Base-by-base conservation (phyloP, 495 filamentous ascomycete genomes). In the Aspergillus bertholletiae region DNA sequence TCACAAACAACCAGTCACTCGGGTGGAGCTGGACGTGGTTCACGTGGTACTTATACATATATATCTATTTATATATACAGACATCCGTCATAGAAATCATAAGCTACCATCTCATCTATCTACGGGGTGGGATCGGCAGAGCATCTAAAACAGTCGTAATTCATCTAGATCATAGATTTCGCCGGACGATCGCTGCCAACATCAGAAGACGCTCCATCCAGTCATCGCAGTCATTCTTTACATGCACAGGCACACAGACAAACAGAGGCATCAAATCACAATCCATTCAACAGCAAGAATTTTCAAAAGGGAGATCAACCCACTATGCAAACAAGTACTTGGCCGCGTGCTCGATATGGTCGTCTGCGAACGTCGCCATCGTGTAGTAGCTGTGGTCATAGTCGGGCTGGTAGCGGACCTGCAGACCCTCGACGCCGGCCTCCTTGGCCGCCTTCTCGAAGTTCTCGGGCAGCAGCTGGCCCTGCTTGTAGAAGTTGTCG, bases 331-430 rank as follows among this genome's bases (percentile, higher is more conserved):
- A 69, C 39, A 96, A 71, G 73, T 91, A 83, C 80, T 90, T 94
- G 35, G 94, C 92, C 51, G 91, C 90, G 70, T 94, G 90, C 50
- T 87, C 84, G 48, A 98, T 79, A 77, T 98, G 94, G 58, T 97
- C 92, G 60, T 87, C 86, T 46, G 88, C 80, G 72, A 98, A 98
- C 11, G 78, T 83, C 26, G 93, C 83, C 75, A 98, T 93, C 62
- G 94, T 96, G 71, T 81, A 97, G 69, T 98, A 98, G 50, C 90
- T 95, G 70, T 97, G 94, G 71, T 98, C 95, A 67, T 98, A 98
- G 48, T 84, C 92, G 65, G 90, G 64, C 74, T 96, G 93, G 77
- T 92, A 94, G 62, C 94, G 78, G 56, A 97, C 66, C 44, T 81
- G 80, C 22, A 87, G 80, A 35, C 84, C 82, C 45, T 75, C 69